phyloP scores from a whole-genome alignment of 129 eudicot genomes.

The Artemisia argyi region DNA sequence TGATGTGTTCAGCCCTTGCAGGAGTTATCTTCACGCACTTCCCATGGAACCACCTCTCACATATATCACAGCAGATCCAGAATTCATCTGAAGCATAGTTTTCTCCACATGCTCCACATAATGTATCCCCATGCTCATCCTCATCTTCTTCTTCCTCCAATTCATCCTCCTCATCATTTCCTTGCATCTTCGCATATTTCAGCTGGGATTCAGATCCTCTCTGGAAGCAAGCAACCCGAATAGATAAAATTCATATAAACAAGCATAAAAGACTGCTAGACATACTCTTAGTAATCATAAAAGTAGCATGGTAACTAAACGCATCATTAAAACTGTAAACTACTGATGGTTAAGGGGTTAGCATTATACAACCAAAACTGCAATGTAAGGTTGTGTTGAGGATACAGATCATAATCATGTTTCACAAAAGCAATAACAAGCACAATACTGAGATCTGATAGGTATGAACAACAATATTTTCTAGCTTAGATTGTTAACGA shows the following conservation, averaged over 20 bases:
- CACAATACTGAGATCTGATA: background rate
- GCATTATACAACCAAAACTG: no score
- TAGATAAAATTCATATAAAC: background rate
- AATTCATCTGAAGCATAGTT: slow-evolving; percentile 79
- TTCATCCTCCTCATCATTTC: slow-evolving; percentile 50
- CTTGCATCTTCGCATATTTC: slow-evolving; percentile 49
- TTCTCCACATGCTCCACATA: slow-evolving; percentile 88
- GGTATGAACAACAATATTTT: background rate
- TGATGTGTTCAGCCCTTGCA: slow-evolving; percentile 22
- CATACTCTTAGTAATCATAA: background rate
- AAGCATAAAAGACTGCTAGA: background rate
- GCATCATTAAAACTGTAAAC: no score
- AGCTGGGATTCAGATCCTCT: slow-evolving; percentile 48
- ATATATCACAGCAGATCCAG: slow-evolving; percentile 86
- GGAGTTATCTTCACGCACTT: no score
- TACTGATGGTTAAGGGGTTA: no score
- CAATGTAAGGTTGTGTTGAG: no score
- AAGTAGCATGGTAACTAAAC: no score
- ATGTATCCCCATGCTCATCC: slow-evolving; percentile 77
- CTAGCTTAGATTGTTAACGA: background rate
- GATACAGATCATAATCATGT: no score
- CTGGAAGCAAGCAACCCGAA: slow-evolving; percentile 15
- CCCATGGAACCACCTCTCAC: slow-evolving; percentile 74
- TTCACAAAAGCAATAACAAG: background rate
- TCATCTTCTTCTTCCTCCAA: slow-evolving; percentile 47